Conservation (phyloP, 345 rosid species). For the Hibiscus mutabilis region DNA sequence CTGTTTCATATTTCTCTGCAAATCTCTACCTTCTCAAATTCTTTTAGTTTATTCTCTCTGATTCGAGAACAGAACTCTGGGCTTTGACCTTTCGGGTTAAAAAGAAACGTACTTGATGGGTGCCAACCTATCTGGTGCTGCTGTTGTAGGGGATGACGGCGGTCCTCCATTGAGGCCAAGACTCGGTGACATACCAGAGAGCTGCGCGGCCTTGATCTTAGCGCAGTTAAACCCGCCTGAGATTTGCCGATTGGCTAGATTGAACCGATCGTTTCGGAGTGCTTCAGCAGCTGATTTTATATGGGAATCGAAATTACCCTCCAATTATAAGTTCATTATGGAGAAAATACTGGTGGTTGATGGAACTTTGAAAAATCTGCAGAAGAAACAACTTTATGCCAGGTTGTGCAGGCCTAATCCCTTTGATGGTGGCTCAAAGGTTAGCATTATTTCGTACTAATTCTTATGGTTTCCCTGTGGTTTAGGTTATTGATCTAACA, state of each 20-base stretch:
- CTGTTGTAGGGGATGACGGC: constrained; percentile 9
- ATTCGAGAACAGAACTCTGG: not conserved
- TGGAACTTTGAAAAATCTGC: too few relatives aligned
- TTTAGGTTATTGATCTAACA: too few relatives aligned
- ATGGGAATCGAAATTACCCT: constrained; percentile 54
- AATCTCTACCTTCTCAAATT: not conserved
- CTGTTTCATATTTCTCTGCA: not conserved
- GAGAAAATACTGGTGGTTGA: too few relatives aligned
- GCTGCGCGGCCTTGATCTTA: constrained; percentile 47
- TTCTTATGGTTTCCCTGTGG: too few relatives aligned
- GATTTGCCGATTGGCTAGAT: constrained; percentile 46
- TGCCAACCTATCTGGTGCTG: not conserved
- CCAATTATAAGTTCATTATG: constrained; percentile 20
- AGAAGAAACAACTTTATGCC: too few relatives aligned
- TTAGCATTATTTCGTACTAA: too few relatives aligned
- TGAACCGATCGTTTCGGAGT: constrained; percentile 39
- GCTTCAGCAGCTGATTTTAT: constrained; percentile 62
- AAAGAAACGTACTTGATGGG: not conserved
- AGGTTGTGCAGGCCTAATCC: too few relatives aligned
- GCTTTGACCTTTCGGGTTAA: not conserved
- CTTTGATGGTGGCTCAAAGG: too few relatives aligned
- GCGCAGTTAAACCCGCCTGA: constrained; percentile 41
- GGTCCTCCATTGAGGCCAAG: constrained; percentile 21
- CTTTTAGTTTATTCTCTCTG: not conserved
- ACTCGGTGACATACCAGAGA: constrained; percentile 55